Percentiles rank a stretch among this genome's conserved stretches.
Conservation (phyloP, 1,284 basidiomycete genomes). For the Flammula alnicola region DNA sequence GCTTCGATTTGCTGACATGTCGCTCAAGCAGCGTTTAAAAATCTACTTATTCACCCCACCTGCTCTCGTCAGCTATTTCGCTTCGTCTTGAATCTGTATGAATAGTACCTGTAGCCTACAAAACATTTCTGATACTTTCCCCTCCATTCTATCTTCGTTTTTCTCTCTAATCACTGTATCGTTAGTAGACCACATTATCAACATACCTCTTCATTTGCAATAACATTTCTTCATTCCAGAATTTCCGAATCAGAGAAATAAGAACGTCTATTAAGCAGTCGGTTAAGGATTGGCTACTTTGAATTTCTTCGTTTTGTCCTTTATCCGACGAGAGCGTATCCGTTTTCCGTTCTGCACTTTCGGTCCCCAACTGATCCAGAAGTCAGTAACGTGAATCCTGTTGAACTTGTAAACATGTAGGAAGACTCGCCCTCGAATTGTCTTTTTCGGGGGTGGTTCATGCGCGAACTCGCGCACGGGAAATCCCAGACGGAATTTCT, state of each 20-base stretch:
- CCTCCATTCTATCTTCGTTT: background rate
- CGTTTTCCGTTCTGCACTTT: conserved; percentile 77
- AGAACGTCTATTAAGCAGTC: conserved; percentile 8
- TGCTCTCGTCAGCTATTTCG: too few species aligned
- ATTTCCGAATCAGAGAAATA: background rate
- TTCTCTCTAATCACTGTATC: conserved; percentile 3
- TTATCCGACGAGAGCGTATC: conserved; percentile 64
- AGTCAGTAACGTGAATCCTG: background rate
- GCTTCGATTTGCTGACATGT: too few species aligned
- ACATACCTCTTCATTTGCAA: background rate
- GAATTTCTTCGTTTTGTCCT: conserved; percentile 31
- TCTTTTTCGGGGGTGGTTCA: conserved; percentile 70
- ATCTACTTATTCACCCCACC: too few species aligned
- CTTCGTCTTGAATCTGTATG: background rate
- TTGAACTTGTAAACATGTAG: conserved; percentile 1
- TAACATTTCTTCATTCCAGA: background rate
- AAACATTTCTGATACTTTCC: background rate
- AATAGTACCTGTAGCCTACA: conserved; percentile 3
- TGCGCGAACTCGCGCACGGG: conserved; percentile 66
- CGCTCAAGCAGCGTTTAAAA: too few species aligned
- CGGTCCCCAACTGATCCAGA: conserved; percentile 51
- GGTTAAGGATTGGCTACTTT: background rate
- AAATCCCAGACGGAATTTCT: conserved; percentile 69
- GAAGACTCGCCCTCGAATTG: conserved; percentile 70
- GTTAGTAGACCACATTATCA: conserved; percentile 1